Conservation (phyloP, 208 protist species). For the Leishmania guyanensis region DNA sequence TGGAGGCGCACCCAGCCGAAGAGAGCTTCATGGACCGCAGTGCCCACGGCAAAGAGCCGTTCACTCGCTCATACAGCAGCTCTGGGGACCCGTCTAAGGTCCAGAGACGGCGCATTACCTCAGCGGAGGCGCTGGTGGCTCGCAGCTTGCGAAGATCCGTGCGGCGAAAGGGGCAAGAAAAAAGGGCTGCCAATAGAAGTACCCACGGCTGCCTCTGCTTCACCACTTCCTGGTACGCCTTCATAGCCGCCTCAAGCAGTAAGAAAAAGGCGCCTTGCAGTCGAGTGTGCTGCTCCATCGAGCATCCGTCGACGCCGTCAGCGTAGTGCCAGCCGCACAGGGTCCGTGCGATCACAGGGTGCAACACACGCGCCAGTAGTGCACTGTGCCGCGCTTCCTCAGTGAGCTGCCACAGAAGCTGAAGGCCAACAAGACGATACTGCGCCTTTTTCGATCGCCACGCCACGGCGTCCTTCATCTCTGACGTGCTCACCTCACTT, state of each 20-base stretch:
- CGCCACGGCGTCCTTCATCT: constrained; percentile 53
- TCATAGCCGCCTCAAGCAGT: constrained; percentile 58
- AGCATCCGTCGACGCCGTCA: constrained; percentile 81
- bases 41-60: constrained; percentile 53
- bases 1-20: constrained; percentile 36
- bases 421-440: constrained; percentile 74
- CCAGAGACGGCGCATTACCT: constrained; percentile 32
- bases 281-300: constrained; percentile 71
- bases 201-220: constrained; percentile 46
- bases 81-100: constrained; percentile 1
- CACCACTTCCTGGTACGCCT: constrained; percentile 17
- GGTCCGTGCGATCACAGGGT: constrained; percentile 77
- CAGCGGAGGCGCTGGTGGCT: constrained; percentile 16
- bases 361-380: constrained; percentile 54
- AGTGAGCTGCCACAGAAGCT: constrained; percentile 73
- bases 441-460: constrained; percentile 66
- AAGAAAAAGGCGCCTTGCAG: constrained; percentile 84
- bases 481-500: constrained; percentile 50
- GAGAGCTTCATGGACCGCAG: constrained; percentile 53
- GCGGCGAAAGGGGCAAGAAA: constrained; percentile 59
- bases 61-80: constrained; percentile 41
- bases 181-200: constrained; percentile 55
- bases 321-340: constrained; percentile 88
- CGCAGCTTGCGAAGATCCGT: constrained; percentile 69
- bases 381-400: constrained; percentile 69